Percentiles rank a stretch among this genome's conserved stretches.
Conservation (phyloP, 768 basidiomycete species). For the Lanmaoa pseudosensibilis region DNA sequence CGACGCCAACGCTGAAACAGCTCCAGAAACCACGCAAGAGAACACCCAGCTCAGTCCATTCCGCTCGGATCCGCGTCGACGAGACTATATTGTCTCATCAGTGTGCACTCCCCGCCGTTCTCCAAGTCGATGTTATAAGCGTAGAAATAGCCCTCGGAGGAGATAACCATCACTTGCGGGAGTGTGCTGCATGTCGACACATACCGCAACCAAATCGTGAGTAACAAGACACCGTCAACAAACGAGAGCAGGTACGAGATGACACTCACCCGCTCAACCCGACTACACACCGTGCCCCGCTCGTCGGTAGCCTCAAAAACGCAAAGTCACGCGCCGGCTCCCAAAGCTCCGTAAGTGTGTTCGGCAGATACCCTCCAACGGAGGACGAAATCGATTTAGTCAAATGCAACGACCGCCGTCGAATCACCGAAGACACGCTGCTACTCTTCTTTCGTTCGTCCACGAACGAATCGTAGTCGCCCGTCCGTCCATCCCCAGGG, state of each 20-base stretch:
- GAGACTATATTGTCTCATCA: constrained; percentile 89
- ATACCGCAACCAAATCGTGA: background rate
- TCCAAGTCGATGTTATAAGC: constrained; percentile 95
- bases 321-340: constrained; percentile 96
- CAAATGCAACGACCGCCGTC: constrained; percentile 70
- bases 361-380: constrained; percentile 83
- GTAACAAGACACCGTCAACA: background rate
- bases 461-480: constrained; percentile 84
- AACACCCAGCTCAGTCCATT: constrained; percentile 25
- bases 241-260: background rate
- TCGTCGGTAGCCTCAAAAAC: constrained; percentile 76
- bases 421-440: constrained; percentile 62
- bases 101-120: constrained; percentile 89
- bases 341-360: constrained; percentile 93
- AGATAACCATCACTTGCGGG: constrained; percentile 97
- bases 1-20: background rate
- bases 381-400: constrained; percentile 76
- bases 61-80: constrained; percentile 30
- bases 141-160: constrained; percentile 94
- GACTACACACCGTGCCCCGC: constrained; percentile 81
- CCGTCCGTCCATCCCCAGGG: constrained; percentile 53
- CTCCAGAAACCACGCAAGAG: background rate
- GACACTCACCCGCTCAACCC: constrained; percentile 81
- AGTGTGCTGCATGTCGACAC: constrained; percentile 59
- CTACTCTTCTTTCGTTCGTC: constrained; percentile 66